Conservation (phyloP, 176 grass and related monocot species). For the Zoysia japonica region DNA sequence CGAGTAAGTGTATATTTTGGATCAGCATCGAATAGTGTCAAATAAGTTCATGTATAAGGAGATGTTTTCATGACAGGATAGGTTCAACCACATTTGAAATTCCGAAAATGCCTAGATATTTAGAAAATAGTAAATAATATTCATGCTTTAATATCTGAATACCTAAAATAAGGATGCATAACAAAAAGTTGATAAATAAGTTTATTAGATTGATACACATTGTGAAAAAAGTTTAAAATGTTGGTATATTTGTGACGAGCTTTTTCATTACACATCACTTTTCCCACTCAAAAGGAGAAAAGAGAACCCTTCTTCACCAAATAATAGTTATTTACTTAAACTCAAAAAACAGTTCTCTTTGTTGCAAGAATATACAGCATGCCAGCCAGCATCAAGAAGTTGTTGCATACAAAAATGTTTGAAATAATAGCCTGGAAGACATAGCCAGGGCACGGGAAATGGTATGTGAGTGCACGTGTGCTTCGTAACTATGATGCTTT, state of each 20-base stretch:
- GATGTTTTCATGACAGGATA: too few relatives aligned
- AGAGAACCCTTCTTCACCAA: not conserved
- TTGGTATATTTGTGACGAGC: not conserved
- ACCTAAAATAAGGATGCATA: not conserved
- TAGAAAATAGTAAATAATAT: not conserved
- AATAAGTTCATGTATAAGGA: too few relatives aligned
- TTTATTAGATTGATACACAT: not conserved
- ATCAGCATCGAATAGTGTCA: too few relatives aligned
- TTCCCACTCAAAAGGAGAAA: not conserved
- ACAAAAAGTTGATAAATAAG: not conserved
- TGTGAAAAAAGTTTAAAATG: too few relatives aligned
- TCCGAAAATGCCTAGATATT: not conserved
- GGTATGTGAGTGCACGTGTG: constrained; percentile 10
- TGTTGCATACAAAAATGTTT: constrained; percentile 23
- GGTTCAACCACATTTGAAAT: not conserved
- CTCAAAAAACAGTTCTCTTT: not conserved
- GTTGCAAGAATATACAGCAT: not conserved
- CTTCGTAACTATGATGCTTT: not conserved
- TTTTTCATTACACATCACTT: not conserved
- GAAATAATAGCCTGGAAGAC: not conserved
- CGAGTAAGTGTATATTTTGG: not conserved
- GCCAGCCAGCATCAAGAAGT: not conserved
- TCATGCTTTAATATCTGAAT: too few relatives aligned
- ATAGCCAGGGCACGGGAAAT: not conserved
- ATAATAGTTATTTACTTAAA: not conserved